These are phyloP conservation scores for Thielaviopsis populi DNA, from an alignment of 2,329 filamentous ascomycete species.

Conservation along the genomic window DNA sequence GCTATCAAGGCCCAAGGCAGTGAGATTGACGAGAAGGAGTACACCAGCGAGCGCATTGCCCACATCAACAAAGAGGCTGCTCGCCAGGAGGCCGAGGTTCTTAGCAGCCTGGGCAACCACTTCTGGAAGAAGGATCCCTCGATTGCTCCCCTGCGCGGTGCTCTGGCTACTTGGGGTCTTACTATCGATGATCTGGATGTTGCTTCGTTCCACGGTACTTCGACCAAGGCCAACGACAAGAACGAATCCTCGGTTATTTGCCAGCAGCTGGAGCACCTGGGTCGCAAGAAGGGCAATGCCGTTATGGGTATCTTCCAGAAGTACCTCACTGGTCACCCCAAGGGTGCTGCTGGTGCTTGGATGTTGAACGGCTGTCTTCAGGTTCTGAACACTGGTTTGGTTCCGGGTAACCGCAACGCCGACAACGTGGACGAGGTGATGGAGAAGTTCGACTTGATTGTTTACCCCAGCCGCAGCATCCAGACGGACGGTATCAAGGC, in stretches of 20 bases:
- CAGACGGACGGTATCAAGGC: constrained; percentile 98
- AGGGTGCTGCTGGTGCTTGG: constrained; percentile 97
- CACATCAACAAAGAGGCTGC: constrained; percentile 78
- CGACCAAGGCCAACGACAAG: constrained; percentile 97
- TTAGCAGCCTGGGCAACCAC: constrained; percentile 87
- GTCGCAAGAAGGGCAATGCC: constrained; percentile 91
- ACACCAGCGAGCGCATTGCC: constrained; percentile 64
- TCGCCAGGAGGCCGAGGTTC: constrained; percentile 83
- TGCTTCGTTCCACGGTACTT: constrained; percentile 97
- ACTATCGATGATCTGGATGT: constrained; percentile 92
- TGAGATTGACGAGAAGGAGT: constrained; percentile 67
- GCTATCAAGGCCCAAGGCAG: constrained; percentile 72
- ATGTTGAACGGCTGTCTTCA: constrained; percentile 99
- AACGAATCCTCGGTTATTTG: constrained; percentile 97
- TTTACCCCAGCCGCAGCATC: constrained; percentile 87
- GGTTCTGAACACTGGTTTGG: constrained; percentile 82
- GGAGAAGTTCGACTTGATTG: constrained; percentile 96
- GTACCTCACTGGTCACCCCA: constrained; percentile 95
- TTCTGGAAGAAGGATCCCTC: constrained; percentile 95
- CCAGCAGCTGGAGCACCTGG: constrained; percentile 87
- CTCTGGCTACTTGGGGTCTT: constrained; percentile 92
- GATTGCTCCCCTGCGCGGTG: constrained; percentile 90
- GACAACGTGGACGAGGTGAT: constrained; percentile 94
- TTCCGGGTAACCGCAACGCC: constrained; percentile 93
- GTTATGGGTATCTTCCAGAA: constrained; percentile 98